These are phyloP conservation scores for Terfezia boudieri DNA, from an alignment of 495 filamentous ascomycete species.

Conservation along the genomic window DNA sequence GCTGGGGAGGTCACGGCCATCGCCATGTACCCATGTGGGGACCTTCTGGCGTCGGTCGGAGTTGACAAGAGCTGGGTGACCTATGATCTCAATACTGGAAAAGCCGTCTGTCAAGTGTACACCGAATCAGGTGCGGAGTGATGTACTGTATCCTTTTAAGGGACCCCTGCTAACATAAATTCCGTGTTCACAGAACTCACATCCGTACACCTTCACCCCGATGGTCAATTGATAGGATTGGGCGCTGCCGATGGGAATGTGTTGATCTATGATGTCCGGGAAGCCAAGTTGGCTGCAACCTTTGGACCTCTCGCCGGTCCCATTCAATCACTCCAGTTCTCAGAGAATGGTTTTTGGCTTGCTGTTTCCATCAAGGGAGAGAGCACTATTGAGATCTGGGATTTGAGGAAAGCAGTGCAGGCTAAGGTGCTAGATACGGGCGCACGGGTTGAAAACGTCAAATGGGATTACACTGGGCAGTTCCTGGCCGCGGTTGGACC, in stretches of 20 bases:
- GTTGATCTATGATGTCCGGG: constrained; percentile 66
- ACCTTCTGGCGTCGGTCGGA: constrained; percentile 70
- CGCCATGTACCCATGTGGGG: constrained; percentile 60
- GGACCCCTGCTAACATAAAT: background rate
- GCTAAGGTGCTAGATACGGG: constrained; percentile 69
- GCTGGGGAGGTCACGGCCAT: constrained; percentile 59
- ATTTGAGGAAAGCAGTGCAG: constrained; percentile 60
- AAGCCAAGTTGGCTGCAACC: constrained; percentile 42
- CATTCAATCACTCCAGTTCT: constrained; percentile 59
- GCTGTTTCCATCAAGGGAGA: constrained; percentile 52
- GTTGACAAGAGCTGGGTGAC: constrained; percentile 83
- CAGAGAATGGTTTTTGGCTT: constrained; percentile 94
- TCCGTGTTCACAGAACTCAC: constrained; percentile 36
- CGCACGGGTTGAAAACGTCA: constrained; percentile 42
- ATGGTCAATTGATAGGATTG: constrained; percentile 78
- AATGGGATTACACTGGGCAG: constrained; percentile 91
- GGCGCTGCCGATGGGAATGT: constrained; percentile 56
- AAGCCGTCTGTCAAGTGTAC: constrained; percentile 51
- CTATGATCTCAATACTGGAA: constrained; percentile 51
- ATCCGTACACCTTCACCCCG: constrained; percentile 72
- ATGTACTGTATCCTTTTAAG: background rate
- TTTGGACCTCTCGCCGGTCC: constrained; percentile 40
- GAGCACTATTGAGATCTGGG: constrained; percentile 62
- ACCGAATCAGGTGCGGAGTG: constrained; percentile 52
- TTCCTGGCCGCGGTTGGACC: constrained; percentile 68